Evolutionary conservation across 164 flowering plant species (phyloP).

Genomic region (Vitis rotundifolia): DNA sequence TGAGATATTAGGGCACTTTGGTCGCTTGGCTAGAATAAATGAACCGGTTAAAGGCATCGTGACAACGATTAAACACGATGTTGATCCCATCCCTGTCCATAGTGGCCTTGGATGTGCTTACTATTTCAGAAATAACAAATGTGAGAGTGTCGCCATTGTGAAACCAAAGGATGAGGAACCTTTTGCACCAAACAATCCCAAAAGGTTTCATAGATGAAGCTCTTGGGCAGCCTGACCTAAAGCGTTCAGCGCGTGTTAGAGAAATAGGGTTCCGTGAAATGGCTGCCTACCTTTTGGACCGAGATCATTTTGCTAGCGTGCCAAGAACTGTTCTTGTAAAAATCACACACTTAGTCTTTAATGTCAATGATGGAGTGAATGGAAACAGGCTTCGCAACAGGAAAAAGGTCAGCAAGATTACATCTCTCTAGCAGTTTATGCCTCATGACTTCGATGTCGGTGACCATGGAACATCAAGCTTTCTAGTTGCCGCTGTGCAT

Average conservation of each 20-base stretch:
- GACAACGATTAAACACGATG: constrained; percentile 13
- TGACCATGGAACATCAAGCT: constrained; percentile 24
- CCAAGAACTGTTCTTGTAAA: constrained; percentile 23
- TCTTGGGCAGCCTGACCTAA: constrained; percentile 24
- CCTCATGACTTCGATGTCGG: constrained; percentile 10
- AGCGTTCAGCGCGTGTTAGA: constrained; percentile 23
- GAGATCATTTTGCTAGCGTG: constrained; percentile 17
- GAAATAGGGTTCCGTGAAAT: constrained; percentile 25
- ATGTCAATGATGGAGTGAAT: constrained; percentile 16
- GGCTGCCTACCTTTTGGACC: constrained; percentile 23
- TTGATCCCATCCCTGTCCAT: neutral
- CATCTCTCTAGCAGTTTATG: constrained; percentile 19
- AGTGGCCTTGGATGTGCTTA: constrained; percentile 26
- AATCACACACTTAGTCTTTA: constrained; percentile 17
- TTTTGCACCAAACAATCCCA: constrained; percentile 26
- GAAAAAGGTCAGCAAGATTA: constrained; percentile 20
- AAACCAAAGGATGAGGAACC: constrained; percentile 25
- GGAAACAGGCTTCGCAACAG: constrained; percentile 7
- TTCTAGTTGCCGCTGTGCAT: constrained; percentile 18
- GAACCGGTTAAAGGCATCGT: constrained; percentile 14
- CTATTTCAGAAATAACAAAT: constrained; percentile 17
- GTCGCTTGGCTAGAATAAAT: constrained; percentile 4
- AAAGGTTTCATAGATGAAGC: constrained; percentile 21
- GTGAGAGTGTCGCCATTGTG: neutral
- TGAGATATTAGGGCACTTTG: constrained; percentile 7